A percentile compares a stretch with the other conserved stretches of the same genome.
These are phyloP conservation scores for Aspergillus sojae DNA, from an alignment of 2,329 filamentous ascomycete genomes.

Conservation along the genomic window DNA sequence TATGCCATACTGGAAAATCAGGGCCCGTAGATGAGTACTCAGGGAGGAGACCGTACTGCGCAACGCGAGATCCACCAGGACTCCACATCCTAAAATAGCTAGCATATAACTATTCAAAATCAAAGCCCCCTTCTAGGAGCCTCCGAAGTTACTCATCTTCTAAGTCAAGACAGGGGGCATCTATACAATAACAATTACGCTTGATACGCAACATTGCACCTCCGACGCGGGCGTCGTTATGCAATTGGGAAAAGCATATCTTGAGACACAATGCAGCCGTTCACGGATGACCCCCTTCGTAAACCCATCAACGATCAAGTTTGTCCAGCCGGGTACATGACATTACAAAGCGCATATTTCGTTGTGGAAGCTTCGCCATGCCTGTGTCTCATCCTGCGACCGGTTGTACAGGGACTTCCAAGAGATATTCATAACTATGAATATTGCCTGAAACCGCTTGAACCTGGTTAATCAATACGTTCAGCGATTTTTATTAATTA, in stretches of 20 bases:
- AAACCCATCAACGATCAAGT: background rate
- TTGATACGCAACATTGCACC: background rate
- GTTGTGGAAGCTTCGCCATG: background rate
- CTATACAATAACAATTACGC: background rate
- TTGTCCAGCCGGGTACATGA: background rate
- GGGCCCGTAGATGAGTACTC: background rate
- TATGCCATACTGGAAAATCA: background rate
- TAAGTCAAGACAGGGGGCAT: background rate
- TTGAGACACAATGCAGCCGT: background rate
- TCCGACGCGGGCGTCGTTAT: background rate
- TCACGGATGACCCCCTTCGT: background rate
- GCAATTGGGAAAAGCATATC: background rate
- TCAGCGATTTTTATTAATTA: background rate
- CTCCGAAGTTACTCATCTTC: background rate
- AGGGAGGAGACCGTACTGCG: background rate
- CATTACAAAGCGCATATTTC: background rate
- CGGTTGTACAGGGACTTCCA: background rate
- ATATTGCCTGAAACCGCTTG: background rate
- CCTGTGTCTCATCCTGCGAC: background rate
- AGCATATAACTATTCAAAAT: background rate
- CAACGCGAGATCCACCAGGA: background rate
- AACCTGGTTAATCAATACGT: fast-evolving
- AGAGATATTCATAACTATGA: background rate
- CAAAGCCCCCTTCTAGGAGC: fast-evolving
- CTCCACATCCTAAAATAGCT: background rate